Conservation (phyloP, 2,329 filamentous ascomycete species). For the Knufia fluminis region DNA sequence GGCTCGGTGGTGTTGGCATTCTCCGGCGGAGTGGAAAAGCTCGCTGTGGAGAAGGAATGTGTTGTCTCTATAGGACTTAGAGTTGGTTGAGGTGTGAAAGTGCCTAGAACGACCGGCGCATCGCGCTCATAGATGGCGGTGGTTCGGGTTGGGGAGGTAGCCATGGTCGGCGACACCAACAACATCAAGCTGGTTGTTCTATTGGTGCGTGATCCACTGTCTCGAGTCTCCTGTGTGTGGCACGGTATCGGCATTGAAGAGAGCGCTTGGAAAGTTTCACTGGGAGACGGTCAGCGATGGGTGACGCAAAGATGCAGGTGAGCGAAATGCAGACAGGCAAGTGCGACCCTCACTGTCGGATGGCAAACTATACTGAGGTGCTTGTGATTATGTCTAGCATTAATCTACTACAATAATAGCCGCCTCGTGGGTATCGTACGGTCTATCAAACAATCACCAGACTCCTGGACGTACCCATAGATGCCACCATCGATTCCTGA, state of each 20-base stretch:
- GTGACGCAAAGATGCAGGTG: too few relatives aligned
- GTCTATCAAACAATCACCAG: not conserved
- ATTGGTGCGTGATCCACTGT: too few relatives aligned
- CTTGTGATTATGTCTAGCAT: conserved; percentile 3
- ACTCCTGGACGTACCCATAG: not conserved
- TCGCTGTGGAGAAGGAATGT: not conserved
- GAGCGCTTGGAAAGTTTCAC: too few relatives aligned
- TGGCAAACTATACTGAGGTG: not conserved
- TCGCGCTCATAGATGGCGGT: not conserved
- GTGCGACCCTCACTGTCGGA: not conserved
- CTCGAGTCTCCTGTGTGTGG: too few relatives aligned
- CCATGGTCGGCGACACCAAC: not conserved
- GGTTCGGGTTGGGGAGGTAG: not conserved
- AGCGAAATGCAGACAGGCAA: not conserved
- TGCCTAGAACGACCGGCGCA: not conserved
- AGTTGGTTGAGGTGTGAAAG: not conserved
- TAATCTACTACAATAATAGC: not conserved
- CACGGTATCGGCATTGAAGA: too few relatives aligned
- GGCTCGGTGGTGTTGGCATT: not conserved
- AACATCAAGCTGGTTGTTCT: too few relatives aligned
- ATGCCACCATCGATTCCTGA: not conserved
- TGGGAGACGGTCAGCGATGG: too few relatives aligned
- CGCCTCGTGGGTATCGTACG: conserved; percentile 4
- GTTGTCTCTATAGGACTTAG: not conserved
- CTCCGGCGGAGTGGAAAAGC: not conserved